Evolutionary conservation across 768 basidiomycete species (phyloP).

Genomic region (Cystofilobasidium capitatum): DNA sequence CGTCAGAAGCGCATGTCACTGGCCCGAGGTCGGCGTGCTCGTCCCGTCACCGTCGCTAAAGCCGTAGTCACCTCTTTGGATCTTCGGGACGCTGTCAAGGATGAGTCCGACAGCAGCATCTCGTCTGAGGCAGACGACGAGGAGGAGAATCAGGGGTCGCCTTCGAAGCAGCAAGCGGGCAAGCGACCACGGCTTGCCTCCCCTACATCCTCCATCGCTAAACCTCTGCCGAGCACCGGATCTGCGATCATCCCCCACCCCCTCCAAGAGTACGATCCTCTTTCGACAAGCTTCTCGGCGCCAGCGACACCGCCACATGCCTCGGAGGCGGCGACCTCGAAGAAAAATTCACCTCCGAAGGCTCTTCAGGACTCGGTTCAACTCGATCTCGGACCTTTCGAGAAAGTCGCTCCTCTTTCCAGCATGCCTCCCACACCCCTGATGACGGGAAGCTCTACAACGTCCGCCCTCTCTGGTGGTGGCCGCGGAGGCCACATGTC

Average conservation of each 20-base stretch:
- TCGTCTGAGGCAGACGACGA: constrained; percentile 36
- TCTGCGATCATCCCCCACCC: not conserved
- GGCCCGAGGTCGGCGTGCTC: constrained; percentile 72
- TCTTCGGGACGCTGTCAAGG: constrained; percentile 78
- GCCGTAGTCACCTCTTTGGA: constrained; percentile 81
- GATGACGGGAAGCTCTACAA: constrained; percentile 9
- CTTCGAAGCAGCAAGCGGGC: not conserved
- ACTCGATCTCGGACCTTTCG: constrained; percentile 38
- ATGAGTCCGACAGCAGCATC: constrained; percentile 54
- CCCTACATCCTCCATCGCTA: not conserved
- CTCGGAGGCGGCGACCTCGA: not conserved
- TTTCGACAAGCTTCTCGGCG: no score
- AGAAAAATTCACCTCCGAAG: not conserved
- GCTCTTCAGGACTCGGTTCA: constrained; percentile 28
- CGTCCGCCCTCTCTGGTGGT: not conserved
- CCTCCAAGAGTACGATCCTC: not conserved
- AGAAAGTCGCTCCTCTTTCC: constrained; percentile 38
- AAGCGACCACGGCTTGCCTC: not conserved
- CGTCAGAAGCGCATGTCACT: constrained; percentile 58
- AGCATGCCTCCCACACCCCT: constrained; percentile 35
- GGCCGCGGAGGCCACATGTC: constrained; percentile 31
- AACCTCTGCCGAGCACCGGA: not conserved
- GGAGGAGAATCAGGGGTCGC: constrained; percentile 13
- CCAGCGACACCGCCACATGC: no score
- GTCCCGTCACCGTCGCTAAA: constrained; percentile 78